A percentile compares a stretch with the other conserved stretches of the same genome.
These are phyloP conservation scores for Calonectria ilicicola DNA, from an alignment of 2,329 filamentous ascomycete species.

Conservation along the genomic window DNA sequence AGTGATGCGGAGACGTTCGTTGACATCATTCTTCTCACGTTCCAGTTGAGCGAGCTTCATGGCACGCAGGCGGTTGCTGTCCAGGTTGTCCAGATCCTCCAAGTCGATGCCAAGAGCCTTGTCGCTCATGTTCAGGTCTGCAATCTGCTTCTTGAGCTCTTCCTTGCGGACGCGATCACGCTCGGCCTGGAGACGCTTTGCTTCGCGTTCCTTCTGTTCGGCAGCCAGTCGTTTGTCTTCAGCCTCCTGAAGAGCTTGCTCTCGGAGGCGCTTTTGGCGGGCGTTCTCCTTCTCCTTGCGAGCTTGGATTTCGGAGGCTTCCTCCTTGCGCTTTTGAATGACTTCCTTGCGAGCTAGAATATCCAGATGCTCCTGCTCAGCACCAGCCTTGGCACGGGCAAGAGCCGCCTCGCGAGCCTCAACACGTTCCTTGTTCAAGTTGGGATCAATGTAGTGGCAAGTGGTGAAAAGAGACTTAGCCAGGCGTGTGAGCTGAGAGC, in stretches of 20 bases:
- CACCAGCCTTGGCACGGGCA: conserved; percentile 84
- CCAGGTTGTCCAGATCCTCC: conserved; percentile 85
- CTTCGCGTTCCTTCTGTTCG: conserved; percentile 91
- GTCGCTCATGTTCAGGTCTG: conserved; percentile 89
- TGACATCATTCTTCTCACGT: conserved; percentile 97
- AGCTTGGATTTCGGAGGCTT: conserved; percentile 88
- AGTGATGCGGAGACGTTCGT: conserved; percentile 89
- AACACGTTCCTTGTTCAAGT: conserved; percentile 84
- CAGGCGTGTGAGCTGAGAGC: conserved; percentile 91
- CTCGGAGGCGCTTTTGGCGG: conserved; percentile 85
- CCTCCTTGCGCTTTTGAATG: conserved; percentile 97
- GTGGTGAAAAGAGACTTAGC: conserved; percentile 93
- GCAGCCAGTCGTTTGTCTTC: conserved; percentile 91
- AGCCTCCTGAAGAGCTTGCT: conserved; percentile 89
- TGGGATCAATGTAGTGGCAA: conserved; percentile 94
- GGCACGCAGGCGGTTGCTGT: conserved; percentile 89
- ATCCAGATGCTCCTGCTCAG: conserved; percentile 91
- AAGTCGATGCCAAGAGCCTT: conserved; percentile 82
- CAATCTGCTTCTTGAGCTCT: conserved; percentile 92
- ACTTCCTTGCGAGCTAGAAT: conserved; percentile 87
- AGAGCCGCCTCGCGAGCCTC: conserved; percentile 85
- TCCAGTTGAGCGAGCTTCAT: conserved; percentile 97
- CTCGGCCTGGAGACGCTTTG: conserved; percentile 86
- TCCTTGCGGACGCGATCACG: conserved; percentile 90
- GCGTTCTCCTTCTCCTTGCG: conserved; percentile 94